Evolutionary conservation across 495 filamentous ascomycete genomes (phyloP), one percentile per base, ranked within the genome.

Genomic region (Podospora pseudocomata): DNA sequence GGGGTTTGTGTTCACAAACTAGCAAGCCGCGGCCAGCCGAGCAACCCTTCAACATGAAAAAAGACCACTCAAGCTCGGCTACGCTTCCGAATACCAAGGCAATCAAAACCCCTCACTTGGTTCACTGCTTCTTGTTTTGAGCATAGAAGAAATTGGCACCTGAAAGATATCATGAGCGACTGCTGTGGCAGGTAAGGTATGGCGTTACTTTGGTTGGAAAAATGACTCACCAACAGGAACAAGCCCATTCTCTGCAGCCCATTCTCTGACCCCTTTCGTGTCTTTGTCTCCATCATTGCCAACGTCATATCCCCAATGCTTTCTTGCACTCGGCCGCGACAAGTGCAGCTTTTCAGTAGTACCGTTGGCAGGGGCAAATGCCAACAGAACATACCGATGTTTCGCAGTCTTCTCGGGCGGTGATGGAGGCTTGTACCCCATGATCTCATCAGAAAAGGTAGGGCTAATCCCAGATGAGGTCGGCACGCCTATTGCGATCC

Each of bases 111-210:
- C 23, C 23, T 23, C 23, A 23, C 23, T 23, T 23, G 23, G 23
- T 3, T 80, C 73, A 88, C 75, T 89, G 87, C 72, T 87, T 82
- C 65, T 86, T 77, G 72, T 91, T 85, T 74, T 86, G 77, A 34
- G 86, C 79, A 73, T 88, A 88, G 68, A 91, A 85, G 68, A 88
- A 91, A 72, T 91, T 91, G 13, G 88, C 89, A 15, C 77, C 87
- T 86, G 60, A 11, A 28, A 7, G 11, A 53, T 34, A 54, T 39
- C 5, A 26, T n/a, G 77, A 73, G 26, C 27, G 61, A 60, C 44
- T 61, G 30, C 15, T 55, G 23, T 23, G 1, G 23, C 23, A 23
- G 23, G 23, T 23, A 23, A 23, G 1, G 1, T 23, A 23, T 23
- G 23, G 28, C 64, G 59, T 20, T 20, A n/a, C 63, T 18, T 53